These are phyloP conservation scores for Nematodospora anomalae DNA, from an alignment of 1,139 yeast genomes.

Conservation along the genomic window DNA sequence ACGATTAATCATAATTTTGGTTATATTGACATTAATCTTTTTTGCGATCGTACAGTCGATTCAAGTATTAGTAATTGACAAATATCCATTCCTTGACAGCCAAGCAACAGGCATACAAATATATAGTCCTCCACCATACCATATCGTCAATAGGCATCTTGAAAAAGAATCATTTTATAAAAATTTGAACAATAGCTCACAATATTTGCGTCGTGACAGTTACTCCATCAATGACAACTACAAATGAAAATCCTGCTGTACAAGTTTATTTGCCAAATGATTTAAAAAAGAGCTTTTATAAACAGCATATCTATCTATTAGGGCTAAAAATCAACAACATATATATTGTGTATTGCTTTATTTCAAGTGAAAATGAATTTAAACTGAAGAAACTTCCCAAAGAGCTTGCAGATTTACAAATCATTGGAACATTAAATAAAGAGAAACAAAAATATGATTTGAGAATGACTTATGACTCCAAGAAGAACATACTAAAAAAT, in stretches of 20 bases:
- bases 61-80: conserved; percentile 7
- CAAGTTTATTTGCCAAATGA: conserved; percentile 42
- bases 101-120: not conserved
- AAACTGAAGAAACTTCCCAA: conserved; percentile 13
- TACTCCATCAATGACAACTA: conserved; percentile 26
- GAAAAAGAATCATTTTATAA: conserved; percentile 26
- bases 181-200: conserved; percentile 43
- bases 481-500: not conserved
- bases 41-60: conserved; percentile 1
- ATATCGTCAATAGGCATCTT: not conserved
- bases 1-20: conserved; percentile 2
- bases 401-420: conserved; percentile 17
- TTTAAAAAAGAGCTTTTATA: conserved; percentile 17
- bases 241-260: conserved; percentile 7
- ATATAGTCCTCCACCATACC: not conserved
- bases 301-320: conserved; percentile 15
- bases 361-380: conserved; percentile 9
- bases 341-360: conserved; percentile 27
- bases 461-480: conserved; percentile 11
- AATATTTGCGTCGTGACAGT: conserved; percentile 45
- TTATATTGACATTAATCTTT: not conserved
- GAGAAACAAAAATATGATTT: conserved; percentile 11
- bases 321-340: conserved; percentile 30
- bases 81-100: conserved; percentile 8
- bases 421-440: conserved; percentile 24